A percentile compares a stretch with the other conserved stretches of the same genome.
Evolutionary conservation across 2,329 filamentous ascomycete species (phyloP).

Genomic region (Curvularia spicifera): DNA sequence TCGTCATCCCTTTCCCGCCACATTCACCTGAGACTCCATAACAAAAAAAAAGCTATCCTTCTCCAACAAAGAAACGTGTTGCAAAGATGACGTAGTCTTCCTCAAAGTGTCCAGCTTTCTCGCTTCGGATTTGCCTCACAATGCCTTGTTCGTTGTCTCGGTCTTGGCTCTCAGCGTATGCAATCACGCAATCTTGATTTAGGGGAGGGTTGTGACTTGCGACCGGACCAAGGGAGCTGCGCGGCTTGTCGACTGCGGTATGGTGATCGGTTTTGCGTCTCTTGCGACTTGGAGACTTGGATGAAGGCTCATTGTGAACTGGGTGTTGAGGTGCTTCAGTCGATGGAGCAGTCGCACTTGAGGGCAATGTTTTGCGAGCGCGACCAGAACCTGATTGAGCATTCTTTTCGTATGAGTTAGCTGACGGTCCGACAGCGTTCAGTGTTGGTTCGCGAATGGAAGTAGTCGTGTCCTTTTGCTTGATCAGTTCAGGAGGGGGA

Average conservation of each 20-base stretch:
- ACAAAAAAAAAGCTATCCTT: neutral
- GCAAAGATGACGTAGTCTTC: conserved; percentile 53
- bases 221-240: conserved; percentile 23
- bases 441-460: neutral
- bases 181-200: conserved; percentile 44
- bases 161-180: conserved; percentile 39
- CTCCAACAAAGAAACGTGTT: conserved; percentile 50
- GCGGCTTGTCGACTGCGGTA: conserved; percentile 3
- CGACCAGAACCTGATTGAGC: no score
- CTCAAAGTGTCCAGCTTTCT: conserved; percentile 49
- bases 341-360: no score
- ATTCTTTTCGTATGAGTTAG: no score
- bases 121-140: conserved; percentile 50
- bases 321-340: no score
- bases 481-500: neutral
- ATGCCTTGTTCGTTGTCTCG: conserved; percentile 27
- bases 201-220: conserved; percentile 41
- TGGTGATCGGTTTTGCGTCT: conserved; percentile 20
- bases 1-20: neutral
- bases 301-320: neutral
- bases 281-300: conserved; percentile 3
- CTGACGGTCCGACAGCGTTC: no score
- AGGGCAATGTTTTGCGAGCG: no score
- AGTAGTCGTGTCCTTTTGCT: neutral
- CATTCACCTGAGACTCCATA: neutral